Evolutionary conservation across 352 stramenopile genomes (phyloP), one percentile per base, ranked within the genome.

Genomic region (Globisporangium cystogenes): DNA sequence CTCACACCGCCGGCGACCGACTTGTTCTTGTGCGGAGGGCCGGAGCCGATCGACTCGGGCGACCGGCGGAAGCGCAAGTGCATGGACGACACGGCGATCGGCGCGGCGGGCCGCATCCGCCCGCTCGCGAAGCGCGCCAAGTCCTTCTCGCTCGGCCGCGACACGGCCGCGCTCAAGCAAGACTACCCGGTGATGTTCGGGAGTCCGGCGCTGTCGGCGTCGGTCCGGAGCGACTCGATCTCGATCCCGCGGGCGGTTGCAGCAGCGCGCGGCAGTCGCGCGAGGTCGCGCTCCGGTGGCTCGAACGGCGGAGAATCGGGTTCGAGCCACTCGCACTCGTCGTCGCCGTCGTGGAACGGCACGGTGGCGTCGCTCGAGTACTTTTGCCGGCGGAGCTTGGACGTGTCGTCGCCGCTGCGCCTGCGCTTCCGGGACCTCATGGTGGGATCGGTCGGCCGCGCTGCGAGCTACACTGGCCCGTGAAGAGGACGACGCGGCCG

Each of bases 341-440:
- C 75, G n/a, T 70, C 77, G 51, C 79, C 77, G 52, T 77, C 79
- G 35, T 75, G 65, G 73, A 60, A 53, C 21, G 48, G 53, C 24
- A 41, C 53, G 15, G 46, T 64, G 23, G 69, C 71, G 42, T 64
- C 70, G 18, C 65, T 83, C 23, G 71, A 78, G 45, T 70, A 74
- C 48, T 87, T 88, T 57, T 88, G 76, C 37, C 76, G 79, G 33
- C 74, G 70, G 55, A 88, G 79, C 41, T 51, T 87, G 12, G 76
- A 87, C 51, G 79, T 90, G 53, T 73, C 74, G 51, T 90, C 79
- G 43, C 76, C 74, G 7, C 52, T 88, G 49, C 71, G 68, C 10
- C 60, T 68, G 14, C 68, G 68, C 46, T 78, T 90, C 26, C 77
- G 73, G 27, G 77, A 90, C 42, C 62, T 90, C 51, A 63, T 85